Evolutionary conservation across 345 rosid genomes (phyloP), one percentile per base, ranked within the genome.

Genomic region (Citrus trifoliata): DNA sequence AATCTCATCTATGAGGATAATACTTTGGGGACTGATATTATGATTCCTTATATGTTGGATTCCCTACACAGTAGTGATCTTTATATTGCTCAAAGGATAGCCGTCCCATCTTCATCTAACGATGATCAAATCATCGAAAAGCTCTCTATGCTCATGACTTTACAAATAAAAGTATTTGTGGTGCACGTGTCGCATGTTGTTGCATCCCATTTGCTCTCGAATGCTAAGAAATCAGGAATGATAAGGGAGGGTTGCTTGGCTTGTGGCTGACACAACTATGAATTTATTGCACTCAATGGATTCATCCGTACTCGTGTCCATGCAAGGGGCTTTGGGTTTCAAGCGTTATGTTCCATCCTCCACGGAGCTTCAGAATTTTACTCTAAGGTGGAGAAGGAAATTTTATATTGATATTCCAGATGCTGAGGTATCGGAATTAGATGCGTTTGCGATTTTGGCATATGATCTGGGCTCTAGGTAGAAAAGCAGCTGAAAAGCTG

Each of bases 291-390:
- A 16, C 1, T 73, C 24, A 16, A 62, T 1, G n/a, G 79, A 37
- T 2, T 40, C 67, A 9, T 59, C 68, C 3, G 63, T 35, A 22
- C 1, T 69, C 14, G 76, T 65, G 33, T 74, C 85, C 30, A 79
- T 85, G 84, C 82, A 87, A 83, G 87, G 90, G 19, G 84, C 85
- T 35, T 42, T 87, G 37, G 90, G 85, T 37, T 55, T 85, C 67
- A 85, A 38, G 64, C 25, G 81, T 40, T 83, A 85, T 33, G 38
- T 87, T 70, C 87, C 84, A 27, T 7, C 60, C 14, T 82, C 88
- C 3, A 77, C 73, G 40, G 80, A 83, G 80, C 83, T 88, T 46
- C 78, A 78, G 0, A 76, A 76, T 5, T 88, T 88, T 67, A 78
- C 81, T 10, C 51, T 9, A 16, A 70, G 79, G 51, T 84, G 85